These are phyloP conservation scores for Neoarthrinium moseri DNA, from an alignment of 2,329 filamentous ascomycete species.

Conservation along the genomic window DNA sequence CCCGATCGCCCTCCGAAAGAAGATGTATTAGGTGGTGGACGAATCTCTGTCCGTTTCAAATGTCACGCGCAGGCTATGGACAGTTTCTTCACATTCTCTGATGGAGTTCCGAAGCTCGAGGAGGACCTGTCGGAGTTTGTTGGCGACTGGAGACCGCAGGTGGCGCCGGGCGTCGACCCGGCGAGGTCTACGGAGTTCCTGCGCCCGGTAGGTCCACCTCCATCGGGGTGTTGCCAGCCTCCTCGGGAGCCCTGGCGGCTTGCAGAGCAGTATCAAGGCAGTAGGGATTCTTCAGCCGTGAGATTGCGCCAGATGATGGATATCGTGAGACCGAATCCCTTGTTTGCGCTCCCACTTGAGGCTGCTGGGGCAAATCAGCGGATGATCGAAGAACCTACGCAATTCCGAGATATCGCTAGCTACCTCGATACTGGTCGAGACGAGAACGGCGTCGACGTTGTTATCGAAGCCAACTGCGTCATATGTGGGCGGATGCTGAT, in stretches of 20 bases:
- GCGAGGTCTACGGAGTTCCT: background rate
- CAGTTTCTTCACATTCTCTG: too few relatives aligned
- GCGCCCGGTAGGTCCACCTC: background rate
- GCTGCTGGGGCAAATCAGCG: too few relatives aligned
- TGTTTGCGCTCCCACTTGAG: too few relatives aligned
- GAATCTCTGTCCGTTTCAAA: too few relatives aligned
- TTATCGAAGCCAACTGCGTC: background rate
- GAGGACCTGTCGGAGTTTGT: background rate
- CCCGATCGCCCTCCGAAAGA: too few relatives aligned
- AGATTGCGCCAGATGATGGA: too few relatives aligned
- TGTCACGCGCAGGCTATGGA: too few relatives aligned
- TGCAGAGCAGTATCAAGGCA: too few relatives aligned
- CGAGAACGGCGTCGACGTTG: background rate
- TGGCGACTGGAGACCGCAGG: background rate
- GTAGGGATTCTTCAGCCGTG: too few relatives aligned
- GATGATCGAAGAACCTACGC: background rate
- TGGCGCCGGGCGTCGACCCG: background rate
- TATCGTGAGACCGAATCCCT: too few relatives aligned
- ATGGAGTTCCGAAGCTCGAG: too few relatives aligned
- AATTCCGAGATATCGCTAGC: slow-evolving; percentile 2
- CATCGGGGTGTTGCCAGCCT: background rate
- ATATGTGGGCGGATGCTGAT: background rate
- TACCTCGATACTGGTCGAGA: slow-evolving; percentile 5
- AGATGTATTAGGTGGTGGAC: too few relatives aligned
- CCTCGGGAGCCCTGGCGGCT: background rate